phyloP scores from a whole-genome alignment of 441 rosid species.

The Dalechampia spathulata region DNA sequence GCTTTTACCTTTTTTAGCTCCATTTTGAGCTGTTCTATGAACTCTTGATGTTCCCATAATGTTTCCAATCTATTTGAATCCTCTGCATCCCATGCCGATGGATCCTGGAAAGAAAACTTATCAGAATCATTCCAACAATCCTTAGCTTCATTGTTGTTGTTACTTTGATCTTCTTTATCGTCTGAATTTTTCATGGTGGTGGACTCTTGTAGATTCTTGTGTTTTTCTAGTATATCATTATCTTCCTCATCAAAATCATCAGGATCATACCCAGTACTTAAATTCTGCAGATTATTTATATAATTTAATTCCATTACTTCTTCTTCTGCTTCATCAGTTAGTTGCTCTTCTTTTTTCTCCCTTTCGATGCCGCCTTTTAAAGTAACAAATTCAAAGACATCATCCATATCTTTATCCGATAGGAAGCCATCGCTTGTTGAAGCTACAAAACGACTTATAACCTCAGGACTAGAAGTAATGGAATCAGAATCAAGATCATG shows the following conservation, averaged over 20 bases:
- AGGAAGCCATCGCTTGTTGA: slow-evolving; percentile 43
- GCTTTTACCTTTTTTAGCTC: slow-evolving; percentile 82
- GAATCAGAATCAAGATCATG: slow-evolving; percentile 39
- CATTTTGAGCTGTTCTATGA: slow-evolving; percentile 84
- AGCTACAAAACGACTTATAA: slow-evolving; percentile 32
- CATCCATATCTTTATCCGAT: slow-evolving; percentile 48
- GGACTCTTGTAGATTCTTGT: too few relatives aligned
- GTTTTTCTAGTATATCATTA: slow-evolving; percentile 20
- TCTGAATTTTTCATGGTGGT: slow-evolving; percentile 9
- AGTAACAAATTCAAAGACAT: slow-evolving; percentile 12
- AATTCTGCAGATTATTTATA: too few relatives aligned
- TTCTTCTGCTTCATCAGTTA: slow-evolving; percentile 16
- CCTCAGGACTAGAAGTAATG: slow-evolving; percentile 45
- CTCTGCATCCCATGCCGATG: slow-evolving; percentile 23
- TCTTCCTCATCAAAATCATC: slow-evolving; percentile 34
- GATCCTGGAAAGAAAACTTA: slow-evolving; percentile 8
- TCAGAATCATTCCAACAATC: too few relatives aligned
- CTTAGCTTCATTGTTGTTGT: slow-evolving; percentile 1
- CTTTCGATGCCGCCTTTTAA: slow-evolving; percentile 12
- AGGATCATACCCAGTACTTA: slow-evolving; percentile 11
- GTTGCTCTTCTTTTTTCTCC: slow-evolving; percentile 10
- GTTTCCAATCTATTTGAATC: slow-evolving; percentile 48
- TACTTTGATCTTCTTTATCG: too few relatives aligned
- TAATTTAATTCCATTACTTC: slow-evolving; percentile 13
- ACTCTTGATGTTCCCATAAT: slow-evolving; percentile 86